Evolutionary conservation across 1,284 basidiomycete species (phyloP).

Genomic region (Puccinia brachypodii): DNA sequence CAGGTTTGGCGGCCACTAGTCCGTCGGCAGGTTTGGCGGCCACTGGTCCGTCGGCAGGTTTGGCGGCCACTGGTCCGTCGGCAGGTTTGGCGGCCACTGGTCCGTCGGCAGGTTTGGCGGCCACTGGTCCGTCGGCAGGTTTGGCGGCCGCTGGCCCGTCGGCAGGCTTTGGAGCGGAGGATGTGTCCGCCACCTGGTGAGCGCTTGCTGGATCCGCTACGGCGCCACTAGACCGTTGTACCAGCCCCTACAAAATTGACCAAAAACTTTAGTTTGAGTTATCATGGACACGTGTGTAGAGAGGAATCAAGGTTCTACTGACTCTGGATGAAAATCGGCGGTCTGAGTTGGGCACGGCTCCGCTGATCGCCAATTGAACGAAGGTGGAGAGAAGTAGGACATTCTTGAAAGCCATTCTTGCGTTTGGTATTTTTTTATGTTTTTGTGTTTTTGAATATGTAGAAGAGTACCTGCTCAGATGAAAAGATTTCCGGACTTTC

Average conservation of each 20-base stretch:
- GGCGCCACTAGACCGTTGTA: neutral
- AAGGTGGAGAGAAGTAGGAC: conserved; percentile 5
- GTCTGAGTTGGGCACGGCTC: neutral
- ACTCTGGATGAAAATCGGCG: neutral
- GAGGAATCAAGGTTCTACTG: neutral
- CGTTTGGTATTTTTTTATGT: too few species aligned
- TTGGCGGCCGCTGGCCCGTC: neutral
- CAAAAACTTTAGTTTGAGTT: neutral
- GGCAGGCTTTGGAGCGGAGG: neutral
- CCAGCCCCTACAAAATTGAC: neutral
- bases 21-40: neutral
- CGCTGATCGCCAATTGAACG: conserved; percentile 15
- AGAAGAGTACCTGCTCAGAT: neutral
- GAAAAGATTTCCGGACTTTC: neutral
- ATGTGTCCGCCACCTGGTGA: neutral
- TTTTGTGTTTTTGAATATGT: neutral
- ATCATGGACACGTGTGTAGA: neutral
- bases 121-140: neutral
- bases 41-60: too few species aligned
- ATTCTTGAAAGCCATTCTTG: conserved; percentile 16
- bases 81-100: neutral
- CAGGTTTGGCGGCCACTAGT: neutral
- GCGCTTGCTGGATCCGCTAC: neutral
- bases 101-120: neutral
- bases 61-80: too few species aligned